Base-by-base conservation (phyloP, 768 basidiomycete species). In the Lentinula edodes region DNA sequence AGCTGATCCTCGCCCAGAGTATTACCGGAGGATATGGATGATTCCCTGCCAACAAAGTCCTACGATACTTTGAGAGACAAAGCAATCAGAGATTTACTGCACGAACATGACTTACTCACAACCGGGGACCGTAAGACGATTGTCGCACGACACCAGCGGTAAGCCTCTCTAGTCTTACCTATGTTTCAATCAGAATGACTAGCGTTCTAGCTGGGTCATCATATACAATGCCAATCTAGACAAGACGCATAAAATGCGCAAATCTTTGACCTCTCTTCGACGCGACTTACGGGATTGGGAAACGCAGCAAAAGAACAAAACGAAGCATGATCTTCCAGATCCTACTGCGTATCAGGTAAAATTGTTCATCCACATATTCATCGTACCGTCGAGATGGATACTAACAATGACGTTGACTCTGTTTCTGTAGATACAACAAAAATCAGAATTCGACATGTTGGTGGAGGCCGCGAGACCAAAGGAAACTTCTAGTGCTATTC, bases 191-290 rank as follows among this genome's bases (percentile, higher is more conserved):
- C 43, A 61, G 54, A 28, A 34, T 54, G 20, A 35, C 52, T 5
- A 64, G n/a, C 46, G 28, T 8, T 50, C 35, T 52, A 90, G 89
- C 64, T 91, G 88, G 87, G 79, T 88, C 0, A 84, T 84, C 73
- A 68, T 87, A 45, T 86, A 80, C 65, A 91, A 91, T 63, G 83
- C 88, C 34, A 91, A 90, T 68, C 75, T 89, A 8, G 89, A 91
- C 72, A 81, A 80, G 64, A 77, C 77, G 18, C 55, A 64, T 1
- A 53, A 65, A 16, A 74, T 79, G 50, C 78, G 86, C 34, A 83
- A 81, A 67, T 75, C 75, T 16, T 69, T 76, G 59, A 62, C 69
- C 0, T 80, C 81, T 39, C 76, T 90, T 13, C 76, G 78, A 45
- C 67, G 67, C 45, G 87, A 88, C 38, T 67, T 90, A 67, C 80